Evolutionary conservation across 2,329 filamentous ascomycete species (phyloP), one percentile per base, ranked within the genome.

Genomic region (Epichloe baconii): DNA sequence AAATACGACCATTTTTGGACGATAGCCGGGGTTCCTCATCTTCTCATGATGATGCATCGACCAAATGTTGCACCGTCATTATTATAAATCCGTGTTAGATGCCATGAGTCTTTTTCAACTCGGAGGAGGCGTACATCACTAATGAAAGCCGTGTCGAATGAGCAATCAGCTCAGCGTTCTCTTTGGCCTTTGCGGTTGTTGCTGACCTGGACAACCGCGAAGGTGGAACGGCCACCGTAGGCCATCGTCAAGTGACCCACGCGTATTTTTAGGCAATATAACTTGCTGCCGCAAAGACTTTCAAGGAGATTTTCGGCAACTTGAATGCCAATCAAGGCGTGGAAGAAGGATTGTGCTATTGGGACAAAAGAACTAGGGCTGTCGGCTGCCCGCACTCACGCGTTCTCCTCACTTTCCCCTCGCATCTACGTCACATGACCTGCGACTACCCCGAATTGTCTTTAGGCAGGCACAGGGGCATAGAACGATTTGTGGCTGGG

Each of bases 401-500:
- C 31, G 17, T 45, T 40, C 49, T 48, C 54, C 49, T 57, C 57
- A 53, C 47, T 50, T 65, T 63, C 62, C 63, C 62, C 62, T 64
- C 62, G 62, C 53, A 47, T 49, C 6, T 15, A 41, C 51, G 59
- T 65, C 62, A 65, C 62, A 61, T 64, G 63, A 65, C 57, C 55
- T 56, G 52, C 47, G 45, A 54, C 52, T 54, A 53, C 59, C 56
- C 53, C 54, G 59, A 53, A 54, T 38, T 44, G n/a, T 40, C 38
- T 26, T 15, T 44, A 44, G 45, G 44, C 40, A 12, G 23, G 23
- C 23, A 26, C 23, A 26, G 19, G 19, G 14, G 19, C 21, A 41
- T 31, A 15, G 46, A 48, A 48, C 23, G 46, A 26, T 21, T 21
- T 19, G 37, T 41, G 46, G 37, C 46, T 34, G 21, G 21, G 12